Conservation (phyloP, 768 basidiomycete species). For the Lentinula edodes region DNA sequence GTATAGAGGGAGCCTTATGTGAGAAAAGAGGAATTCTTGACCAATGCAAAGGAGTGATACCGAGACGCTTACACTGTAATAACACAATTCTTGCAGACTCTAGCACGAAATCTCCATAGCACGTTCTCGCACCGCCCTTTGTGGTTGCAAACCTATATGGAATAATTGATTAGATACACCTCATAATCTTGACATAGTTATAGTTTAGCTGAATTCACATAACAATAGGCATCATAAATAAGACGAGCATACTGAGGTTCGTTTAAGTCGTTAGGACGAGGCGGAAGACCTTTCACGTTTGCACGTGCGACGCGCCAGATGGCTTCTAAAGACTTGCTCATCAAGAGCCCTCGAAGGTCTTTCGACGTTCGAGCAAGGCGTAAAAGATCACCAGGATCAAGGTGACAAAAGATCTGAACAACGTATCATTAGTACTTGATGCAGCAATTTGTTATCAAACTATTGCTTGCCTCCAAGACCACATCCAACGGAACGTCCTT, state of each 20-base stretch:
- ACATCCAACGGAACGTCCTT: not conserved
- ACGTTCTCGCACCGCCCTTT: conserved; percentile 25
- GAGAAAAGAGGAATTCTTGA: not conserved
- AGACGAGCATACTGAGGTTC: conserved; percentile 50
- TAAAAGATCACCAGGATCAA: conserved; percentile 45
- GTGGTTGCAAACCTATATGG: not conserved
- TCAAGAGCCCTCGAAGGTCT: conserved; percentile 39
- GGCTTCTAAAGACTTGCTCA: conserved; percentile 37
- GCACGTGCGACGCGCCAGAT: conserved; percentile 43
- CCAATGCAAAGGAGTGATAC: not conserved
- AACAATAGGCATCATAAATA: conserved; percentile 45
- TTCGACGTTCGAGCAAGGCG: conserved; percentile 45
- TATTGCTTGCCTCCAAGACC: not conserved
- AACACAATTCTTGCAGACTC: not conserved
- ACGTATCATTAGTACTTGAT: not conserved
- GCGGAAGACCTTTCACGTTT: conserved; percentile 39
- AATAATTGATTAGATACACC: not conserved
- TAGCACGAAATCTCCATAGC: conserved; percentile 15
- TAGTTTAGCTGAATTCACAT: conserved; percentile 33
- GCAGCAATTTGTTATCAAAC: not conserved
- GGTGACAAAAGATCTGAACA: conserved; percentile 44
- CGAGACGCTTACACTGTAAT: not conserved
- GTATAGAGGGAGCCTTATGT: not conserved
- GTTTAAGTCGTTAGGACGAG: conserved; percentile 40
- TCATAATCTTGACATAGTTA: conserved; percentile 10